Conservation (phyloP, 1,284 basidiomycete genomes). For the Cryptococcus hybrid region DNA sequence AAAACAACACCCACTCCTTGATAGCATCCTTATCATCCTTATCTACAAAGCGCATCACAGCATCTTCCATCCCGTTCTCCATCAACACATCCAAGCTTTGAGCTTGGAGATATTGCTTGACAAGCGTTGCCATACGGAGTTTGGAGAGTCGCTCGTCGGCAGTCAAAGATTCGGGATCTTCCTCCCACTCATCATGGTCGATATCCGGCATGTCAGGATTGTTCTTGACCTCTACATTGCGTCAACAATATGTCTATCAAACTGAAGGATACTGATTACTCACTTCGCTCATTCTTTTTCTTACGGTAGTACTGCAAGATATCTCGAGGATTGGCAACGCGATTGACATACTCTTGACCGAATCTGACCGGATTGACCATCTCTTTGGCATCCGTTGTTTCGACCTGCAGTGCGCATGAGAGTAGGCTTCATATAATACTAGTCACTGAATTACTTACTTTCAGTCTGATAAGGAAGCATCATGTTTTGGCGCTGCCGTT, state of each 20-base stretch:
- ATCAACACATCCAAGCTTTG: constrained; percentile 85
- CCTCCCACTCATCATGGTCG: constrained; percentile 62
- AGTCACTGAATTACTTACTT: constrained; percentile 52
- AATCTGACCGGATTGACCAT: constrained; percentile 96
- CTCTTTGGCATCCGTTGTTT: constrained; percentile 82
- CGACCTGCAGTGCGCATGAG: constrained; percentile 58
- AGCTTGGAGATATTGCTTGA: constrained; percentile 81
- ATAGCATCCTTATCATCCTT: constrained; percentile 94
- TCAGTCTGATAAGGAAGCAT: constrained; percentile 89
- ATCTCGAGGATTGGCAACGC: constrained; percentile 91
- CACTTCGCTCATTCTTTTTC: constrained; percentile 57
- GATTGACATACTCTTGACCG: constrained; percentile 89
- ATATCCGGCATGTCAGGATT: constrained; percentile 48
- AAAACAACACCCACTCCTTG: constrained; percentile 61
- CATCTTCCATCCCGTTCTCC: constrained; percentile 84
- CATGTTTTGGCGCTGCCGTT: constrained; percentile 52
- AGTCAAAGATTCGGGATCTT: constrained; percentile 58
- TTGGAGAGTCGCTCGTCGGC: constrained; percentile 44
- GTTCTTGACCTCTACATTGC: constrained; percentile 36
- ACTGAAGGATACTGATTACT: constrained; percentile 6
- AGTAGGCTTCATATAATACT: no score
- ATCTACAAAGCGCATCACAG: constrained; percentile 89
- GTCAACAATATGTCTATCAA: neutral
- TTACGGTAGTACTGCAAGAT: constrained; percentile 85
- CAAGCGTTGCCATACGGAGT: constrained; percentile 58